Conservation (phyloP, 2,329 filamentous ascomycete genomes). For the Botrytis hyacinthi region DNA sequence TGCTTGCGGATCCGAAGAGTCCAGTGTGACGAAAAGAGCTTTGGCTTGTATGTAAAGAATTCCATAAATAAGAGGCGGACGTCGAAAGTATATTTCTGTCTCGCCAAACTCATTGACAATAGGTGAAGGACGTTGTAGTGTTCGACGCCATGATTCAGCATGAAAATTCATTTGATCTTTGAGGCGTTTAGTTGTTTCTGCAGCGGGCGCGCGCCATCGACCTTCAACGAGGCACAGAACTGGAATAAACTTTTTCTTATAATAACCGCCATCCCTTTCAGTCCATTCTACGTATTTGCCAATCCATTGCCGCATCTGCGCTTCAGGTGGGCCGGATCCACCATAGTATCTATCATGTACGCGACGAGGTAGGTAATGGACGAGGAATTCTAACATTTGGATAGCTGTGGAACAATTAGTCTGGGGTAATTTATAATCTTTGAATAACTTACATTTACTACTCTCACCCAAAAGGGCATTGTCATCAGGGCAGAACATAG, state of each 20-base stretch:
- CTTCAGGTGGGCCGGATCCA: constrained; percentile 27
- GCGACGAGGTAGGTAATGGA: constrained; percentile 28
- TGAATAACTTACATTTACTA: constrained; percentile 30
- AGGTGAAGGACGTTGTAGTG: constrained; percentile 26
- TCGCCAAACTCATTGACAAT: constrained; percentile 28
- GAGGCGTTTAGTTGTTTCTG: constrained; percentile 29
- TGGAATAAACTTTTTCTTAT: constrained; percentile 35
- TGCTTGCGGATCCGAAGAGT: constrained; percentile 34
- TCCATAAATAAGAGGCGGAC: constrained; percentile 39
- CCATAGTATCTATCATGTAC: constrained; percentile 31
- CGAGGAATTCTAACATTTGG: constrained; percentile 34
- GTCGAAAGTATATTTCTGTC: constrained; percentile 29
- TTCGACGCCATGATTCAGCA: constrained; percentile 32
- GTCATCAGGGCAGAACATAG: constrained; percentile 32
- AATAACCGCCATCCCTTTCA: constrained; percentile 38
- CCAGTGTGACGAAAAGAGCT: constrained; percentile 36
- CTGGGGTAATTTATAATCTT: too few species aligned
- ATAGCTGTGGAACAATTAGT: constrained; percentile 29
- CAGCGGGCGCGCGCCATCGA: constrained; percentile 27
- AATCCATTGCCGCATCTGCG: constrained; percentile 35
- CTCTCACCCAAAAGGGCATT: constrained; percentile 34
- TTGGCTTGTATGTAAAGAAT: constrained; percentile 36
- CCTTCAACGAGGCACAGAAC: constrained; percentile 28
- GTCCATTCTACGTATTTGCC: constrained; percentile 39
- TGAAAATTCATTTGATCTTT: constrained; percentile 34